A percentile compares a stretch with the other conserved stretches of the same genome.
phyloP scores from a whole-genome alignment of 306 rosid genomes.

The Cucurbita maxima region DNA sequence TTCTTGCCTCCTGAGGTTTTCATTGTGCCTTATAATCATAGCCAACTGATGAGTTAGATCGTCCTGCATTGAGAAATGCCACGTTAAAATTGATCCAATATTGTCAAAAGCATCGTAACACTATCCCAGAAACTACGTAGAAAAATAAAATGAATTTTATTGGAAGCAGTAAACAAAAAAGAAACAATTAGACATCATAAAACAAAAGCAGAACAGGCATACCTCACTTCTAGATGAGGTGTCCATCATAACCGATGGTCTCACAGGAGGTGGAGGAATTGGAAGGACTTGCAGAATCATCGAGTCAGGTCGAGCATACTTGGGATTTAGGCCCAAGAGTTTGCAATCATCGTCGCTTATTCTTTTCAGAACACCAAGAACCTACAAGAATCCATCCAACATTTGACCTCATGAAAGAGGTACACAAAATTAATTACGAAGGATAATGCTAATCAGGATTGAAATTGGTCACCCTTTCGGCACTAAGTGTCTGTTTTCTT shows the following conservation, averaged over 20 bases:
- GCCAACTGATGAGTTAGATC: conserved; percentile 98
- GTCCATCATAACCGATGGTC: conserved; percentile 99
- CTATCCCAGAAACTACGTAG: neutral
- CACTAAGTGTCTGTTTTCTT: conserved; percentile 89
- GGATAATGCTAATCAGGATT: neutral
- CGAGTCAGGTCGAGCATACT: conserved; percentile 97
- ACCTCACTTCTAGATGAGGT: conserved; percentile 98
- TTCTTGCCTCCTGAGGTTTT: conserved; percentile 85
- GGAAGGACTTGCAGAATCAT: conserved; percentile 98
- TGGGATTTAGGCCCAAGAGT: conserved; percentile 78
- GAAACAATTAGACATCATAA: neutral
- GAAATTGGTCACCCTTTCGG: conserved; percentile 56
- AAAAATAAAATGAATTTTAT: neutral
- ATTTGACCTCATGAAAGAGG: neutral
- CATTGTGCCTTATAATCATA: conserved; percentile 93
- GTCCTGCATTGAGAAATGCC: conserved; percentile 36
- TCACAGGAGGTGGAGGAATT: conserved; percentile 96
- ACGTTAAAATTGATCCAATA: neutral
- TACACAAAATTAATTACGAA: neutral
- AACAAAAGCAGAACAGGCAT: conserved; percentile 17
- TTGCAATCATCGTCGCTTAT: conserved; percentile 89
- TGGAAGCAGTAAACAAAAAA: neutral
- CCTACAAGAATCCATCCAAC: conserved; percentile 25
- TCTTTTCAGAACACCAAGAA: conserved; percentile 78
- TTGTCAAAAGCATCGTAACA: neutral